These are phyloP conservation scores for Aspergillus oerlinghausenensis DNA, from an alignment of 2,329 filamentous ascomycete species.

Conservation along the genomic window DNA sequence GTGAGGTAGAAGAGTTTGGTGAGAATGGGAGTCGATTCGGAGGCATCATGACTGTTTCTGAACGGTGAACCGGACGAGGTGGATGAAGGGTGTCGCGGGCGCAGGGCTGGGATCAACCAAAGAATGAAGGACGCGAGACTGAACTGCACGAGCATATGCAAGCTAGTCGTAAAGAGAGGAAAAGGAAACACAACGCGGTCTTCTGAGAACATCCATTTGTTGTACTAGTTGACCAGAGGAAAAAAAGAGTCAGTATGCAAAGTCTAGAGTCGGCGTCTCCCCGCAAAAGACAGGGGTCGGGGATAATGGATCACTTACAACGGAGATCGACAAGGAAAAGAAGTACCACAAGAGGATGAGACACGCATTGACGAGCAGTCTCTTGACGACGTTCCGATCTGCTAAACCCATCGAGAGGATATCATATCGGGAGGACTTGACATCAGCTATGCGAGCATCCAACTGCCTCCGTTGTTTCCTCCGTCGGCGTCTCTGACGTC, in stretches of 20 bases:
- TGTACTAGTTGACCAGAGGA: constrained; percentile 60
- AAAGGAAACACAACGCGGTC: constrained; percentile 85
- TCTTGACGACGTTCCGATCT: constrained; percentile 66
- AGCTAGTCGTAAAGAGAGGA: constrained; percentile 87
- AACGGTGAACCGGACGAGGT: constrained; percentile 29
- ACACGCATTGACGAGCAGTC: constrained; percentile 67
- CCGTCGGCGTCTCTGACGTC: constrained; percentile 59
- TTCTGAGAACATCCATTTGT: constrained; percentile 99
- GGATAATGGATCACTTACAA: constrained; percentile 56
- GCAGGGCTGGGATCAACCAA: constrained; percentile 74
- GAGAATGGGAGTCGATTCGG: constrained; percentile 61
- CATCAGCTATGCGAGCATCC: constrained; percentile 63
- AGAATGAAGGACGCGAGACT: constrained; percentile 70
- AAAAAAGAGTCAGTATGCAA: background rate
- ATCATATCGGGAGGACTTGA: constrained; percentile 63
- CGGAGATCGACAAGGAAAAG: constrained; percentile 88
- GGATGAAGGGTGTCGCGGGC: constrained; percentile 52
- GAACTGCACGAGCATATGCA: constrained; percentile 97
- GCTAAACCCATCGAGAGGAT: constrained; percentile 58
- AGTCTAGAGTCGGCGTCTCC: background rate
- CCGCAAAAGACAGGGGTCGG: background rate
- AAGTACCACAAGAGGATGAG: constrained; percentile 85
- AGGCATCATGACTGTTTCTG: constrained; percentile 39
- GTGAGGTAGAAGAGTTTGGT: constrained; percentile 88
- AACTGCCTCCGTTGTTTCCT: constrained; percentile 63